Evolutionary conservation across 495 filamentous ascomycete genomes (phyloP), one percentile per base, ranked within the genome.

Genomic region (Ramalina peruviana): DNA sequence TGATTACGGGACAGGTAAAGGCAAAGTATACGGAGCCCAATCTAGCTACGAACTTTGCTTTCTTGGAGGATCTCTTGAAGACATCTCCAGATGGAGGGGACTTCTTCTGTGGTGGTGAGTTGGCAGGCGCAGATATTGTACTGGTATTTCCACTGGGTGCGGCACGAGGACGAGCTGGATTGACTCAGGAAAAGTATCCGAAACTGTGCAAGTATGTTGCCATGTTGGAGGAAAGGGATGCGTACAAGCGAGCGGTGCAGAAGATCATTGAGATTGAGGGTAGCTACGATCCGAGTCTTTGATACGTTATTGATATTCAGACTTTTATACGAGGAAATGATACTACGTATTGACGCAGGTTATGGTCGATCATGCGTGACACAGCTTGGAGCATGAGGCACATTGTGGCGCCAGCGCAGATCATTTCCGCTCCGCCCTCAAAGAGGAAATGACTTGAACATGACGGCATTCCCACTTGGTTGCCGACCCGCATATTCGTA

Each of bases 61-160:
- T 93, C 63, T 60, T 95, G 2, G 86, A 94, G 56, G 61, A 65
- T 10, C 82, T 83, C 62, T 68, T 94, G 11, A 67, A 69, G 13
- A 81, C 79, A 0, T 75, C 80, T 1, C 82, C 82, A 0, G 53
- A 71, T 6, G 71, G 72, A 7, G 85, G 85, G 3, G 62, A 69
- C 13, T 94, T 75, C 57, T 65, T 94, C 13, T 88, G 82, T 57
- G 87, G 88, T 5, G 65, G 68, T 12, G 65, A 78, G 43, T 67
- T 96, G 20, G 86, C 84, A 0, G 79, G 78, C 0, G 89, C 83
- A 0, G 89, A 96, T 61, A 83, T 96, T 38, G 60, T 92, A 58
- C 68, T 94, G 65, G 79, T 74, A 55, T 94, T 85, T 60, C 84
- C 82, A 0, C 61, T 94, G 10, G 70, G 78, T 25, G 74, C 74